phyloP scores from a whole-genome alignment of 352 stramenopile species.

The Phytophthora ohioensis region DNA sequence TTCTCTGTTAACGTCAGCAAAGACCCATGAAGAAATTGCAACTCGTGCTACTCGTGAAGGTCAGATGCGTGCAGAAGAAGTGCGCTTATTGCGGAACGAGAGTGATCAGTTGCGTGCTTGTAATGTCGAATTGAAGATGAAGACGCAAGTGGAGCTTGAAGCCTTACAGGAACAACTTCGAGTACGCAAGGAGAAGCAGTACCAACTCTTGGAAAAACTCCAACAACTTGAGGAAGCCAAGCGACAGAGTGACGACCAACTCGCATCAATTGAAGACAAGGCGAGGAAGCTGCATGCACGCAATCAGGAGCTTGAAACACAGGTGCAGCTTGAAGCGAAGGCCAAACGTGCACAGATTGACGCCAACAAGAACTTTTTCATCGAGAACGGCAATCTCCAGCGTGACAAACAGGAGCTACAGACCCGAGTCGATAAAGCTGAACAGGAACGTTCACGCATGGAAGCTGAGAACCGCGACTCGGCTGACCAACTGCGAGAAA shows the following conservation, averaged over 20 bases:
- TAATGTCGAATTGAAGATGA: conserved; percentile 95
- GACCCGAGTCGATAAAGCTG: conserved; percentile 89
- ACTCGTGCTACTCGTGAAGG: conserved; percentile 89
- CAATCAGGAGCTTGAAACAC: conserved; percentile 94
- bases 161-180: conserved; percentile 96
- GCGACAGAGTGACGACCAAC: conserved; percentile 93
- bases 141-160: conserved; percentile 96
- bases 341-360: conserved; percentile 93
- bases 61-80: conserved; percentile 94
- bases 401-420: conserved; percentile 83
- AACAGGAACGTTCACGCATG: conserved; percentile 94
- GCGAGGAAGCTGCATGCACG: conserved; percentile 88
- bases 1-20: conserved; percentile 91
- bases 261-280: conserved; percentile 92
- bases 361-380: conserved; percentile 93
- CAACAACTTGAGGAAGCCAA: conserved; percentile 95
- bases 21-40: conserved; percentile 94
- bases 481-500: conserved; percentile 95
- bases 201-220: conserved; percentile 96
- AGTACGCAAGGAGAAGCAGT: conserved; percentile 97
- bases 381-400: conserved; percentile 82
- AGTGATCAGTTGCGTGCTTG: conserved; percentile 94
- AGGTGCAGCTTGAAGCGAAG: conserved; percentile 95
- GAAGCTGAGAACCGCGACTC: conserved; percentile 95
- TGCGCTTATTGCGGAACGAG: conserved; percentile 89